Base-by-base conservation (phyloP, 345 rosid species). In the Rubroshorea leprosula region DNA sequence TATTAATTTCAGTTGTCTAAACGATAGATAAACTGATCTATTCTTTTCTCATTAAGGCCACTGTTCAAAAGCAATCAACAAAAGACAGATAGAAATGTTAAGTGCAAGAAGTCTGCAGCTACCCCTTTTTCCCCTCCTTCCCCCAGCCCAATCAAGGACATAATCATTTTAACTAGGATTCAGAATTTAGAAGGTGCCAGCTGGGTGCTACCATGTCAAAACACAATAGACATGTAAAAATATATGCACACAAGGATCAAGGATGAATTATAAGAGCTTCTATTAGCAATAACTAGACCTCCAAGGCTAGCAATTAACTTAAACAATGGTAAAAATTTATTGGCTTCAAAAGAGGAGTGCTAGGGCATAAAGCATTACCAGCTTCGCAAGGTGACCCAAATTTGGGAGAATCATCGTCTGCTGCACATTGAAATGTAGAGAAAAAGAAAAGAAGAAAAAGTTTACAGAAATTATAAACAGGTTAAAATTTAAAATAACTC, bases 361-460 rank as follows among this genome's bases (percentile, higher is more conserved):
- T 27, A 6, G 7, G 41, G 9, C 15, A 58, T 44, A 44, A 44
- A n/a, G 4, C 1, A 44, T 72, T 80, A 94, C 99, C 97, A 87
- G 85, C 77, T 79, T 94, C 1, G 81, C 87, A 69, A 90, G 69
- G 69, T 88, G 96, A 55, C 84, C 89, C 74, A 90, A 69, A 72
- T 77, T 85, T 43, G 97, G 99, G 72, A 90, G 95, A 66, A 94
- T 77, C 97, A 90, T 85, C 1, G 92, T 90, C 97, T 94, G 84
- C 56, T 64, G 65, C 72, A 61, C 64, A 72, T 60, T 24, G 38
- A 29, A 29, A 29, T 50, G 31, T 16, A 16, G 48, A 51, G 51
- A 51, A 63, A 19, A 31, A 43, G 43, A 63, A 31, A 45, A 27
- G 26, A 14, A 39, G 20, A 7, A 55, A 29, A 56, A 17, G 24